Conservation (phyloP, 2,329 filamentous ascomycete genomes). For the Aspergillus sp. region DNA sequence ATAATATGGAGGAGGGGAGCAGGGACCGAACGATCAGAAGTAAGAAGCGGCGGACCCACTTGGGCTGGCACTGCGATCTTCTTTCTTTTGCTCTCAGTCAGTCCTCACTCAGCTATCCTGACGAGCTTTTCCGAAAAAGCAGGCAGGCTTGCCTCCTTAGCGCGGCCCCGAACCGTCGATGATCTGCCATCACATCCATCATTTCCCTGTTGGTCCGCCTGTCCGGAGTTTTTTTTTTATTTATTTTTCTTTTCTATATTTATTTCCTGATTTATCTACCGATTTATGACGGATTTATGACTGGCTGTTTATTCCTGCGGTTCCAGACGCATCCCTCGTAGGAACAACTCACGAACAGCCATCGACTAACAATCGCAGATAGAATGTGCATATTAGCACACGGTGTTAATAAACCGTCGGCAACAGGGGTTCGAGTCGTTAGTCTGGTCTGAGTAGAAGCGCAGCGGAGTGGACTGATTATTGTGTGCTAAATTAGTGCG, state of each 20-base stretch:
- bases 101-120: neutral
- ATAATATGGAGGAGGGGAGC: constrained; percentile 13
- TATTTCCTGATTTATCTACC: too few species aligned
- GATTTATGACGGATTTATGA: too few species aligned
- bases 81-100: too few species aligned
- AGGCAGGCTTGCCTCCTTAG: constrained; percentile 10
- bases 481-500: constrained; percentile 2
- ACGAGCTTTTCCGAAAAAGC: neutral
- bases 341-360: too few species aligned
- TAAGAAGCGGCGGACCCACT: neutral
- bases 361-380: too few species aligned
- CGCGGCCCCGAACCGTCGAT: constrained; percentile 13
- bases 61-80: too few species aligned
- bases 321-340: too few species aligned
- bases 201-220: neutral
- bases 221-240: neutral
- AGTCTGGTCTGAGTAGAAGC: constrained; percentile 7
- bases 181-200: constrained; percentile 17
- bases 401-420: too few species aligned
- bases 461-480: neutral
- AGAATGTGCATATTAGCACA: too few species aligned
- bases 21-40: neutral
- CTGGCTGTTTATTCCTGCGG: too few species aligned
- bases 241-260: neutral
- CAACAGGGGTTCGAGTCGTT: constrained; percentile 20